phyloP scores from a whole-genome alignment of 441 rosid genomes.

The Sinapis alba region DNA sequence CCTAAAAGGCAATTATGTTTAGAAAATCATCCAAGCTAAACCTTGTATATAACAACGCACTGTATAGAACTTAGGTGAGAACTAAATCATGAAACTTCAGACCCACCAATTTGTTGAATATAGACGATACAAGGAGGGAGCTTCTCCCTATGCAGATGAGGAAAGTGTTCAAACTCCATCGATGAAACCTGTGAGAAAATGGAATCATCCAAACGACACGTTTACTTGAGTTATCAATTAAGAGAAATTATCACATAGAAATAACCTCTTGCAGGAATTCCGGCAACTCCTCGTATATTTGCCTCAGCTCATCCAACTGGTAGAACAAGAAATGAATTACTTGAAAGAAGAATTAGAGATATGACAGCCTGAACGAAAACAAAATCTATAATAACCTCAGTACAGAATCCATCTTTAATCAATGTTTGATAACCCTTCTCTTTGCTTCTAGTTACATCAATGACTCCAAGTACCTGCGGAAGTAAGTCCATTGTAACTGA shows the following conservation, averaged over 20 bases:
- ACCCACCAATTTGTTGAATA: slow-evolving; percentile 81
- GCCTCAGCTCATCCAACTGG: slow-evolving; percentile 96
- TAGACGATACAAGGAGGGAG: slow-evolving; percentile 74
- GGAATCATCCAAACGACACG: slow-evolving; percentile 27
- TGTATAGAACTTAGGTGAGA: slow-evolving; percentile 36
- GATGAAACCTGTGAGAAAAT: slow-evolving; percentile 66
- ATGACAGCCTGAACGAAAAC: slow-evolving; percentile 15
- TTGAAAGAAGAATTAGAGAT: background rate
- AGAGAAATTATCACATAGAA: slow-evolving; percentile 27
- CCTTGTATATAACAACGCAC: background rate
- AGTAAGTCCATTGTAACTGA: slow-evolving; percentile 21
- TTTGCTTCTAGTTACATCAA: slow-evolving; percentile 79
- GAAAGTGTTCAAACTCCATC: slow-evolving; percentile 70
- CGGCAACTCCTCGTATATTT: slow-evolving; percentile 94
- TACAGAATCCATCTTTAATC: slow-evolving; percentile 91
- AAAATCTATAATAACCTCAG: slow-evolving; percentile 65
- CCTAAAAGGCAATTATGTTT: background rate
- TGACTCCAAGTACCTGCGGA: slow-evolving; percentile 77
- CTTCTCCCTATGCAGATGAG: slow-evolving; percentile 58
- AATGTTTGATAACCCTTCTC: slow-evolving; percentile 86
- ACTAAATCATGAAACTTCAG: slow-evolving; percentile 20
- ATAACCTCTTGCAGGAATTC: slow-evolving; percentile 84
- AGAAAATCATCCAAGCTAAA: slow-evolving; percentile 2
- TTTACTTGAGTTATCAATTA: slow-evolving; percentile 22
- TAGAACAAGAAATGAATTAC: slow-evolving; percentile 20